Evolutionary conservation across 345 rosid species (phyloP).

Genomic region (Hibiscus syriacus): DNA sequence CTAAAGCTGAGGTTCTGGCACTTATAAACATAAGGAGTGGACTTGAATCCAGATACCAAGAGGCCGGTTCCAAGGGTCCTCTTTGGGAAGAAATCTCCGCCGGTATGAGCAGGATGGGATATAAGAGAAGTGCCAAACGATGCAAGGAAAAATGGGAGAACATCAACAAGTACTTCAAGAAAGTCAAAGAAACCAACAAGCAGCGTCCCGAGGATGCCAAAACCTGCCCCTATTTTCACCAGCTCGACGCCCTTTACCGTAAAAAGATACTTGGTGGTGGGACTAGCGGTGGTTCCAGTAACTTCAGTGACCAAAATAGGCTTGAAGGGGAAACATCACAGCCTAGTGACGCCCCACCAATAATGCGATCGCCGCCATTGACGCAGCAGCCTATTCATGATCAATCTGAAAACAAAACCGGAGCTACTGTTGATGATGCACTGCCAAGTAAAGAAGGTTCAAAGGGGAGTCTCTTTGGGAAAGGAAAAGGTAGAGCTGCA

Average conservation of each 20-base stretch:
- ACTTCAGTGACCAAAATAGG: slow-evolving; percentile 16
- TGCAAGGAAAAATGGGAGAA: slow-evolving; percentile 96
- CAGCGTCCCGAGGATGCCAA: slow-evolving; percentile 80
- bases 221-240: slow-evolving; percentile 83
- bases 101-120: slow-evolving; percentile 57
- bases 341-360: slow-evolving; percentile 10
- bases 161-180: slow-evolving; percentile 84
- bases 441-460: slow-evolving; percentile 16
- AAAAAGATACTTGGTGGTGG: slow-evolving; percentile 39
- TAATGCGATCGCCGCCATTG: not conserved
- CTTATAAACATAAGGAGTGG: slow-evolving; percentile 54
- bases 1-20: slow-evolving; percentile 65
- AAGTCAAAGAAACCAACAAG: slow-evolving; percentile 80
- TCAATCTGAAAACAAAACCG: slow-evolving; percentile 16
- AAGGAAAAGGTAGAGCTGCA: slow-evolving; percentile 29
- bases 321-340: slow-evolving; percentile 14
- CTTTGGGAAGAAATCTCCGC: slow-evolving; percentile 75
- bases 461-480: too few relatives aligned
- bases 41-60: slow-evolving; percentile 58
- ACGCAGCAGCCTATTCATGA: slow-evolving; percentile 2
- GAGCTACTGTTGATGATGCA: slow-evolving; percentile 9
- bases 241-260: slow-evolving; percentile 65
- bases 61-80: slow-evolving; percentile 70
- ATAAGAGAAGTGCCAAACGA: slow-evolving; percentile 60
- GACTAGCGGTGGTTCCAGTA: slow-evolving; percentile 22